Evolutionary conservation across 495 filamentous ascomycete species (phyloP).

Genomic region (Bacidia rubella): DNA sequence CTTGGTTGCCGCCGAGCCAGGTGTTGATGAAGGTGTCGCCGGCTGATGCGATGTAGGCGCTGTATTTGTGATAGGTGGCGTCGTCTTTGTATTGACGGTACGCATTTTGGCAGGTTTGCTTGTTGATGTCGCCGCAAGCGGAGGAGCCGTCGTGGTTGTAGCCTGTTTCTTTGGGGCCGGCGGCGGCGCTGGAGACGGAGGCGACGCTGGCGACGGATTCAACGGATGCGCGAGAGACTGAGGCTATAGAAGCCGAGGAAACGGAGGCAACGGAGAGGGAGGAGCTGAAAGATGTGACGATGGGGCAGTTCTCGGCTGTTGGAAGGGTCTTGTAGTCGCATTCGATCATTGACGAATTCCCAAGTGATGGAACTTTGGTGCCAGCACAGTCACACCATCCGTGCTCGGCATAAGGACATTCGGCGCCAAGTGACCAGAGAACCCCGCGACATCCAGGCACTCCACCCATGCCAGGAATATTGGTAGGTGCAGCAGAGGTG

Average conservation of each 20-base stretch:
- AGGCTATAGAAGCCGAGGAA: conserved; percentile 2
- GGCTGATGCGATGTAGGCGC: neutral
- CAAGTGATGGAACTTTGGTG: neutral
- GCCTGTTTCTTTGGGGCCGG: neutral
- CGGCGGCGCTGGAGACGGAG: neutral
- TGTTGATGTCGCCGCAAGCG: neutral
- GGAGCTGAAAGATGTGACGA: conserved; percentile 1
- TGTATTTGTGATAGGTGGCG: neutral
- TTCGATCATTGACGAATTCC: neutral
- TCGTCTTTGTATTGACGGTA: neutral
- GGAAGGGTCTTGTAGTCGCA: conserved; percentile 6
- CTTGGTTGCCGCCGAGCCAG: neutral
- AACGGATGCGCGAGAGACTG: neutral
- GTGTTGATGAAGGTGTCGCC: neutral
- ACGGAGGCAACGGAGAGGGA: neutral
- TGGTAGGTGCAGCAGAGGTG: conserved; percentile 1
- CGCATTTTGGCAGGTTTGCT: neutral
- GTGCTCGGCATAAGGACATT: conserved; percentile 1
- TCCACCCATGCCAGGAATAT: conserved; percentile 4
- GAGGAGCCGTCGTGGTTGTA: neutral
- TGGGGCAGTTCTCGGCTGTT: conserved; percentile 1
- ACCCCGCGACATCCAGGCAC: neutral
- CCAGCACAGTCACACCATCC: conserved; percentile 6
- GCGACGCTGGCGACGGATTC: conserved; percentile 4
- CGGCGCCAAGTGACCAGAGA: neutral